Base-by-base conservation (phyloP, 1,284 basidiomycete genomes). In the Xerocomus minutiporus region DNA sequence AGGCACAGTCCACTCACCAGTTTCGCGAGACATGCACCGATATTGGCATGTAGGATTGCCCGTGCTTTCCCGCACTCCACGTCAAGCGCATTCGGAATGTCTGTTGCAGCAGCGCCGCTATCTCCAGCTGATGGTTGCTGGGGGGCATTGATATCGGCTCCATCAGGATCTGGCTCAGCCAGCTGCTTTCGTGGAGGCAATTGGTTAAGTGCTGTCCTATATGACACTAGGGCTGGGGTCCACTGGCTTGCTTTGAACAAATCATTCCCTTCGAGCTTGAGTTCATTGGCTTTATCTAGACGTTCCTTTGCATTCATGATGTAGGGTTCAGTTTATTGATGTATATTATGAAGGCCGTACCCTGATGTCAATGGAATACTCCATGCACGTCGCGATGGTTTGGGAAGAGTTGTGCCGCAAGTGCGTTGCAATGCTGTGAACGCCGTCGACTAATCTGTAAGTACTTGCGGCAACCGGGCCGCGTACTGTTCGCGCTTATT, bases 21-120 rank as follows among this genome's bases (percentile, higher is more conserved):
- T 63, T 90, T 89, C 3, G 88, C 75, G 63, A 84, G 75, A 61
- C 88, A 91, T 51, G 91, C 92, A 1, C 81, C 91, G 35, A 93
- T 83, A 61, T 94, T 94, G 35, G 86, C 83, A 61, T 89, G 80
- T 54, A 93, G 62, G 11, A 88, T 72, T 13, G 89, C 77, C 54
- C 90, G 77, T 20, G 79, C 74, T 60, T 81, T 83, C 5, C 77
- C 73, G 57, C 71, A 78, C 54, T 82, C 73, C 34, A 66, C 56
- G 42, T 83, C 76, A 26, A 78, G 56, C 23, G 44, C 36, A 13
- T 39, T 36, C 6, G 53, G 44, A 26, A 39, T 15, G 32, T 58
- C 57, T 38, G 55, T 38, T 25, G 26, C 43, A 11, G 42, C 17
- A 28, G 39, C 17, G 12, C 13, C 23, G 35, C 29, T 48, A 31